Base-by-base conservation (phyloP, 106 monocot genomes). In the Dendrobium nobile region DNA sequence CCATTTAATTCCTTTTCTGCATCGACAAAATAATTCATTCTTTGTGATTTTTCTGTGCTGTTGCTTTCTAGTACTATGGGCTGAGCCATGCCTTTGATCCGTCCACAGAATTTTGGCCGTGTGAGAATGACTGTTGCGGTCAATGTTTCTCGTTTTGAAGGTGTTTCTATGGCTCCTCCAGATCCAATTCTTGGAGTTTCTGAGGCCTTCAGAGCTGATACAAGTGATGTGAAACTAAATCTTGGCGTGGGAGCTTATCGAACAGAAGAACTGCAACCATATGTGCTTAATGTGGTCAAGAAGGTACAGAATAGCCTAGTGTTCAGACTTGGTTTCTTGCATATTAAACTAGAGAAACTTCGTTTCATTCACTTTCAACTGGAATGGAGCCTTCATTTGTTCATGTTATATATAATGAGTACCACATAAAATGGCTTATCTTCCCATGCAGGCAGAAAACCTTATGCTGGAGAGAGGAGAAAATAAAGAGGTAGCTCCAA, bases 251-350 rank as follows among this genome's bases (percentile, higher is more conserved):
- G 97, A 54, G 97, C 97, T 74, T 98, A 98, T 56, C 85, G 94
- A 73, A 99, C 98, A 3, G 98, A 99, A 87, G 98, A 99, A 78
- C 87, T 99, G 8, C 98, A 95, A 78, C 98, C 98, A n/a, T 99
- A 95, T 78, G 98, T 98, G 26, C 87, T 99, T 41, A 89, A 91
- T 88, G 98, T 99, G 27, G 98, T 99, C 56, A 93, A 91, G 78
- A 99, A 99, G 98, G 98, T 99, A 86, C 22, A 19, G 2, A 7
- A 42, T 51, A 1, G 10, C 51, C 10, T 51, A 51, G 47, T 13
- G 5, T 73, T 31, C 11, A 68, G 24, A 68, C 31, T 68, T 1
- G 9, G n/a, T n/a, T 64, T 64, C 5, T 64, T 64, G 5, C 7
- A n/a, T 64, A 22, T 64, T 4, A 64, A 64, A 24, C 26, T 5